Conservation (phyloP, 805 yeast genomes). For the Wickerhamomyces bovis region DNA sequence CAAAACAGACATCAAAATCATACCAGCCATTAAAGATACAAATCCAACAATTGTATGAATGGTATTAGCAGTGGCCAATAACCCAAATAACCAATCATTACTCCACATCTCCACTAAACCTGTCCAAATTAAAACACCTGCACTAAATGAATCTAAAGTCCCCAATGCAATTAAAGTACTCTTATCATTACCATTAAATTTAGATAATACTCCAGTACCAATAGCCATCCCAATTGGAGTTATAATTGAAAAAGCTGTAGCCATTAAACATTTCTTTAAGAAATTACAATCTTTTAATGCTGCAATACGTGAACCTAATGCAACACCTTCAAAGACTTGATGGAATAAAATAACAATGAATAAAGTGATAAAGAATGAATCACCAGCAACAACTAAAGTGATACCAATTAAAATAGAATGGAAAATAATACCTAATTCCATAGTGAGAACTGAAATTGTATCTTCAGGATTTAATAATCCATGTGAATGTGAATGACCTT, state of each 20-base stretch:
- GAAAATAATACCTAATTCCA: slow-evolving; percentile 73
- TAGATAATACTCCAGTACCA: slow-evolving; percentile 63
- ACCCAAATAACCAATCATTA: slow-evolving; percentile 53
- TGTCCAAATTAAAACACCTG: slow-evolving; percentile 71
- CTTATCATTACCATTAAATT: slow-evolving; percentile 52
- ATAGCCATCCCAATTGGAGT: slow-evolving; percentile 74
- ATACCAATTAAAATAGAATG: slow-evolving; percentile 79
- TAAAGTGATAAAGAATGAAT: slow-evolving; percentile 54
- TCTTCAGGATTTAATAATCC: slow-evolving; percentile 6
- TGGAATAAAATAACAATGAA: slow-evolving; percentile 63
- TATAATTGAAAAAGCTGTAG: slow-evolving; percentile 44
- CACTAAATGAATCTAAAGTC: slow-evolving; percentile 61
- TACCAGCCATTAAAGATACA: slow-evolving; percentile 48
- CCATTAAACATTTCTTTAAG: slow-evolving; percentile 46
- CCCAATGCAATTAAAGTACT: slow-evolving; percentile 60
- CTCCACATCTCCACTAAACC: slow-evolving; percentile 75
- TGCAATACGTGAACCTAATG: slow-evolving; percentile 73
- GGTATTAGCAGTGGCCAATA: slow-evolving; percentile 46
- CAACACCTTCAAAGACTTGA: slow-evolving; percentile 79
- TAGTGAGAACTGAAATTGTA: slow-evolving; percentile 35
- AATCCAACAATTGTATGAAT: slow-evolving; percentile 41
- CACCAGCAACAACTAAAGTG: slow-evolving; percentile 69
- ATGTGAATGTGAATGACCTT: background rate
- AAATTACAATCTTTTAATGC: slow-evolving; percentile 29
- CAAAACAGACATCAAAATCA: slow-evolving; percentile 64